Evolutionary conservation across 192 early-diverging fungal genomes (phyloP), one percentile per base, ranked within the genome.

Genomic region (Coemansia sp.): DNA sequence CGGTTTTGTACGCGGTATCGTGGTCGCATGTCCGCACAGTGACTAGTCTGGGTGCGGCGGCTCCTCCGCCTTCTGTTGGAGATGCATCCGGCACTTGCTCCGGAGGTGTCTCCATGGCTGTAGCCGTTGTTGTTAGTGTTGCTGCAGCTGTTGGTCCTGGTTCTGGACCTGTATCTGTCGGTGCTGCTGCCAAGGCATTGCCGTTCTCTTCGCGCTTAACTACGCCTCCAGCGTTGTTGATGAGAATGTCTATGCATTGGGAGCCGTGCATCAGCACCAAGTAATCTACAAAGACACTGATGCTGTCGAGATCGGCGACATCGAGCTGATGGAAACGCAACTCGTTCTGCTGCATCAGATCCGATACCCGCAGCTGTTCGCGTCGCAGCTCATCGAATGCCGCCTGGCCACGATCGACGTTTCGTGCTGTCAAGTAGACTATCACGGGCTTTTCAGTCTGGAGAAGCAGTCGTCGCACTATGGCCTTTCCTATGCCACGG

Each of bases 301-400:
- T 75, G 52, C 72, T 79, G n/a, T 60, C 58, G 0, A 44, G 40
- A 39, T 75, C 68, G 1, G 60, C 37, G 3, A 84, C 81, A 32
- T 84, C 81, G 43, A 84, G 70, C 62, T 84, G 81, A 62, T 84
- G 81, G 60, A 78, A 79, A 12, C 76, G 72, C 26, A 84, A 67
- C 63, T 84, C 81, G 65, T 72, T 83, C 23, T 67, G 39, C 6
- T 38, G 63, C 48, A 26, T 26, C 41, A 18, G n/a, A 9, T 15
- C 32, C 10, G 56, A 8, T 9, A 8, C 45, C 32, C 60, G 61
- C 10, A 72, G 67, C 56, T 76, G 75, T 49, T 76, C 80, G 8
- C 68, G 71, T 23, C 68, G 59, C 21, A 84, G 42, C 41, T 84
- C 76, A 41, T 84, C 81, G 40, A 84, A 78, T 8, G 81, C 71